phyloP scores from a whole-genome alignment of 371 early-diverging fungal genomes.

The Chytridium lagenaria region DNA sequence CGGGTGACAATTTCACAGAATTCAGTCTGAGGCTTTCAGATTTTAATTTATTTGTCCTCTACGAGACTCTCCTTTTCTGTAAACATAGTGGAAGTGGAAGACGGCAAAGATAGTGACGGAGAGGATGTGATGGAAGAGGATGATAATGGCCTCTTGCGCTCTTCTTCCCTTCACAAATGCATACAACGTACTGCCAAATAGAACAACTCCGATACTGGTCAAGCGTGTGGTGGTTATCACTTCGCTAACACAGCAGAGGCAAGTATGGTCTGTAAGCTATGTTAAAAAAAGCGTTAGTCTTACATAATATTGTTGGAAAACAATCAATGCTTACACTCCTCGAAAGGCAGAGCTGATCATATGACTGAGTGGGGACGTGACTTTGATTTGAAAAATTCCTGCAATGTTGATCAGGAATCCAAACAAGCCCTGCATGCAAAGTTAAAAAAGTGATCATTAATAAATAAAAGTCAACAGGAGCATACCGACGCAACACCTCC shows the following conservation, averaged over 20 bases:
- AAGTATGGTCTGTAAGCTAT: slow-evolving; percentile 58
- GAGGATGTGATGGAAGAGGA: not conserved
- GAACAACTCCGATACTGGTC: slow-evolving; percentile 52
- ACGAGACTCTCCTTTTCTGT: too few relatives aligned
- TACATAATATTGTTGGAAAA: not conserved
- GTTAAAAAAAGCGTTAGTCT: not conserved
- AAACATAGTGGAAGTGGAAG: too few relatives aligned
- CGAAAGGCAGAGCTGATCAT: slow-evolving; percentile 55
- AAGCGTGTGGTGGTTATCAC: slow-evolving; percentile 51
- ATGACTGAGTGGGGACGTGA: slow-evolving; percentile 65
- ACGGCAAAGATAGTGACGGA: too few relatives aligned
- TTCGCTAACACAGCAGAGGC: slow-evolving; percentile 54
- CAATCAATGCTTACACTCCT: slow-evolving; percentile 39
- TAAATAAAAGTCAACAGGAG: not conserved
- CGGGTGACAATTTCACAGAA: too few relatives aligned
- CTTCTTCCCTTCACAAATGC: slow-evolving; percentile 40
- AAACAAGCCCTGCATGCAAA: slow-evolving; percentile 57
- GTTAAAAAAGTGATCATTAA: not conserved
- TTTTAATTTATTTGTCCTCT: too few relatives aligned
- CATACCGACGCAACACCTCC: too few relatives aligned
- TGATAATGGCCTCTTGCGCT: too few relatives aligned
- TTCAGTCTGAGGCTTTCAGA: too few relatives aligned
- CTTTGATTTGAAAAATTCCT: slow-evolving; percentile 66
- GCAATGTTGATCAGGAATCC: slow-evolving; percentile 66
- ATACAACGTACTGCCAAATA: slow-evolving; percentile 54